These are phyloP conservation scores for Kappamyces sp. DNA, from an alignment of 192 early-diverging fungal species.

Conservation along the genomic window DNA sequence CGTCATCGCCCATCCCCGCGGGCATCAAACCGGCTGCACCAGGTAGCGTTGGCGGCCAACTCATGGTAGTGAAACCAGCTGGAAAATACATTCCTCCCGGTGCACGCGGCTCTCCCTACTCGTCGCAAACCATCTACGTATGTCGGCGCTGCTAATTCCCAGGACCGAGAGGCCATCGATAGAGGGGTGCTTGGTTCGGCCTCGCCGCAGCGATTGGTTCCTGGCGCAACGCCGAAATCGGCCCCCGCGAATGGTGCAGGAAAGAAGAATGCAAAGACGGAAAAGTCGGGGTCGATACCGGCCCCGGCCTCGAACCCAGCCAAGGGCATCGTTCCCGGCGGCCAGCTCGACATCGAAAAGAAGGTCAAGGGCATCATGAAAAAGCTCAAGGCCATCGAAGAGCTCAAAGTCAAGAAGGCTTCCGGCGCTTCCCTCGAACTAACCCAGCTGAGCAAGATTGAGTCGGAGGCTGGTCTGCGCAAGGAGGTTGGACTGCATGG, in stretches of 20 bases:
- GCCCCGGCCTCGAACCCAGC: slow-evolving; percentile 20
- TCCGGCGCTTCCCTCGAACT: slow-evolving; percentile 75
- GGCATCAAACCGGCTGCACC: slow-evolving; percentile 35
- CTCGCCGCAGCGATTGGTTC: neutral
- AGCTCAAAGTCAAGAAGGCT: slow-evolving; percentile 70
- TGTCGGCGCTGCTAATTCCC: neutral
- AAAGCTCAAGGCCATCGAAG: slow-evolving; percentile 86
- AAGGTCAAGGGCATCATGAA: slow-evolving; percentile 81
- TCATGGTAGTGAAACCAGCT: slow-evolving; percentile 28
- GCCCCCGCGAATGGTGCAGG: slow-evolving; percentile 26
- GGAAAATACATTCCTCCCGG: slow-evolving; percentile 49
- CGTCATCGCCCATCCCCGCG: slow-evolving; percentile 67
- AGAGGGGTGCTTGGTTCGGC: slow-evolving; percentile 3
- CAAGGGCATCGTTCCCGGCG: slow-evolving; percentile 22
- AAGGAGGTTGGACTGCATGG: slow-evolving; percentile 59
- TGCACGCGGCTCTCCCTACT: slow-evolving; percentile 39
- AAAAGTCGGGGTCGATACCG: slow-evolving; percentile 19
- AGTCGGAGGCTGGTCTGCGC: slow-evolving; percentile 49
- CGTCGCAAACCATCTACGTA: neutral
- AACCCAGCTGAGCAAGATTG: slow-evolving; percentile 74
- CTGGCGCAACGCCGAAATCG: neutral
- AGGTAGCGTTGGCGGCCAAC: slow-evolving; percentile 16
- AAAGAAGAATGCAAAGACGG: slow-evolving; percentile 49
- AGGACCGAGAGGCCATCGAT: slow-evolving; percentile 8
- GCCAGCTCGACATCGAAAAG: slow-evolving; percentile 72